Evolutionary conservation across 2,329 filamentous ascomycete species (phyloP).

Genomic region (Aureobasidium sp.): DNA sequence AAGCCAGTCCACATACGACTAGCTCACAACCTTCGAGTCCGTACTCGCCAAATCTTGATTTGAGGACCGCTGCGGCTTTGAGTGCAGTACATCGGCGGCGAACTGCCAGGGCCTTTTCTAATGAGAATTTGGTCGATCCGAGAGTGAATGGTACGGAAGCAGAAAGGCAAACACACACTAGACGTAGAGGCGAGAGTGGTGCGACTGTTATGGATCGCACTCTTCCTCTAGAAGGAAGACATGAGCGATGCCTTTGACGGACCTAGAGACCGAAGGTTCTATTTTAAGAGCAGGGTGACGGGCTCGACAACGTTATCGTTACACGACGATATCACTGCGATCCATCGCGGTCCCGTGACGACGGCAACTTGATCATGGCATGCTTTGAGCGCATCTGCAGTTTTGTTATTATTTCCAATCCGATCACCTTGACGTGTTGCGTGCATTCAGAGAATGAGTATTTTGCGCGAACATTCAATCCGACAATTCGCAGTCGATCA

Average conservation of each 20-base stretch:
- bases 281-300: background rate
- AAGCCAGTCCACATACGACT: background rate
- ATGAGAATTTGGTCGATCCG: conserved; percentile 25
- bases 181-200: conserved; percentile 19
- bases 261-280: background rate
- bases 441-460: too few species aligned
- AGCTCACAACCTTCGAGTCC: background rate
- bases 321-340: background rate
- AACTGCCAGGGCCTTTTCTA: background rate
- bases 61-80: conserved; percentile 6
- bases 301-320: background rate
- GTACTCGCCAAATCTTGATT: conserved; percentile 2
- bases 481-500: too few species aligned
- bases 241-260: conserved; percentile 24
- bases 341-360: background rate
- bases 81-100: background rate
- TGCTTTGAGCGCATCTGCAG: too few species aligned
- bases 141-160: conserved; percentile 20
- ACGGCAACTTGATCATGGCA: too few species aligned
- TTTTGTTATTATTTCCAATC: too few species aligned
- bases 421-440: too few species aligned
- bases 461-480: too few species aligned
- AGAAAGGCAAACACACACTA: conserved; percentile 23
- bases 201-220: conserved; percentile 22
- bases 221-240: conserved; percentile 27